Evolutionary conservation across 1,284 basidiomycete species (phyloP), one percentile per base, ranked within the genome.

Genomic region (Fomitopsis betulina): DNA sequence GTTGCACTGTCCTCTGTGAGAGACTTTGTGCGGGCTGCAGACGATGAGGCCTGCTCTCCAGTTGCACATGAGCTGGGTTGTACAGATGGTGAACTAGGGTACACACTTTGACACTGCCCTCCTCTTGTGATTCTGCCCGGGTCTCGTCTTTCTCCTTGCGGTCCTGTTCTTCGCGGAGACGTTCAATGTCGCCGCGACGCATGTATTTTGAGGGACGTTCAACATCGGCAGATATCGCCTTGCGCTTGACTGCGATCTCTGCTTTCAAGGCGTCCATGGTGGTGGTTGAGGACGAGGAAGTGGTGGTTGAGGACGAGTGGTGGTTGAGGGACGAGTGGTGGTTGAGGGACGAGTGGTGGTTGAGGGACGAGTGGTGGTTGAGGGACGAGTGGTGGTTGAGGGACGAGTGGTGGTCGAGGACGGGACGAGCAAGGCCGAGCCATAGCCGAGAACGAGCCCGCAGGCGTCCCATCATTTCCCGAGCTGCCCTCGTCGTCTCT

Each of bases 241-340:
- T 96, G 66, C 94, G 89, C 74, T 98, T 97, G 58, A 83, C 75
- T 23, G 87, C 89, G 62, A 98, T 91, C 75, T 96, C 93, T 57
- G 93, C 87, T 67, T 90, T 92, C 67, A 96, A 86, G 27, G 86
- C 85, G 69, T 96, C 88, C 93, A 96, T 96, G 47, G 30, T 53
- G 60, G 50, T 33, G 40, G 39, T 27, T 23, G 43, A 45, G 32
- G 55, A 13, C 25, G 33, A 23, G 19, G 55, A 40, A 39, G 33
- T 39, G 53, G 23, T 9, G 15, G 53, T 27, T 53, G 56, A 56
- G 56, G 57, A 52, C 51, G 58, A 58, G 59, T 59, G 57, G 58
- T 57, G 60, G 60, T 52, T 53, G 21, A 53, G 40, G 54, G 40
- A n/a, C n/a, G n/a, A 39, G 33, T 39, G 53, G 23, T 9, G 15